Percentiles rank a stretch among this genome's conserved stretches.
phyloP scores from a whole-genome alignment of 352 stramenopile genomes.

The Phytophthora ramorum region DNA sequence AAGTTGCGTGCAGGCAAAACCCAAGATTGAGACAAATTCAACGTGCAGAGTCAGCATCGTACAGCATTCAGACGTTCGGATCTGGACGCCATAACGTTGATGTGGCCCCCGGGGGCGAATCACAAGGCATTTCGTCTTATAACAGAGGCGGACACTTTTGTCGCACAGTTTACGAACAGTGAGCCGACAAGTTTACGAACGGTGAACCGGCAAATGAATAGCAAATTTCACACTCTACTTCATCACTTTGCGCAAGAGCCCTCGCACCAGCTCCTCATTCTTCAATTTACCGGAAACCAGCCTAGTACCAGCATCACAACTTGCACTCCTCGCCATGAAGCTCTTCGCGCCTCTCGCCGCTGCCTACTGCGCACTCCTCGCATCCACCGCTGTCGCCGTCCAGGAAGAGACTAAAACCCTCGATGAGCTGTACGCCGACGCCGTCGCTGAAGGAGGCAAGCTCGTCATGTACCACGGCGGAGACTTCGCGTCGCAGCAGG shows the following conservation, averaged over 20 bases:
- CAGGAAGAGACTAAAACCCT: conserved; percentile 55
- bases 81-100: no score
- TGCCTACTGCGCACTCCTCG: conserved; percentile 17
- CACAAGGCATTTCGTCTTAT: no score
- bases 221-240: neutral
- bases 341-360: conserved; percentile 12
- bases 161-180: no score
- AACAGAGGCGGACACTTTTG: no score
- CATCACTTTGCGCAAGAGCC: no score
- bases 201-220: no score
- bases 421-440: conserved; percentile 54
- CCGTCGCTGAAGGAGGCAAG: conserved; percentile 59
- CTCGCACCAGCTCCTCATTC: conserved; percentile 11
- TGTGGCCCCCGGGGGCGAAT: no score
- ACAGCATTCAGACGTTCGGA: no score
- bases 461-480: conserved; percentile 55
- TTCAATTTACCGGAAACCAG: conserved; percentile 6
- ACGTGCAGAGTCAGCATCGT: no score
- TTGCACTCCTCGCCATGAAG: conserved; percentile 14
- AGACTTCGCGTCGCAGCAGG: conserved; percentile 41
- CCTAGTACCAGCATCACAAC: neutral
- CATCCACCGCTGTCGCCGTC: conserved; percentile 12
- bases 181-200: no score
- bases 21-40: no score
- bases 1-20: no score